Evolutionary conservation across 805 yeast species (phyloP), one percentile per base, ranked within the genome.

Genomic region (Kodamaea jinghongensis): DNA sequence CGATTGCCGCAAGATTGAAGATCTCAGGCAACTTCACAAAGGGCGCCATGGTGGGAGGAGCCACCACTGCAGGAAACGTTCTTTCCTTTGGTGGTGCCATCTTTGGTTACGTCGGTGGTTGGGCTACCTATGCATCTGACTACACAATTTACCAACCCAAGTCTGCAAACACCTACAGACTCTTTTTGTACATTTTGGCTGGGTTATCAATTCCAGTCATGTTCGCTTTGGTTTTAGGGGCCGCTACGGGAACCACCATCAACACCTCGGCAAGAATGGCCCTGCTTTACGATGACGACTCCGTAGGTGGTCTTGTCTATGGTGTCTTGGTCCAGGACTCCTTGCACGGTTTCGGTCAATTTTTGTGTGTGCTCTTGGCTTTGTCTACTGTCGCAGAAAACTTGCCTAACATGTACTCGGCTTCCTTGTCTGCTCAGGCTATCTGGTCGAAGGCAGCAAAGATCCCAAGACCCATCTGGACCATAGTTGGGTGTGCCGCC

Each of bases 111-210:
- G 95, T 96, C 35, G 78, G 95, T 38, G 96, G 96, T 48, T 89
- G 97, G 97, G 78, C 95, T 40, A 82, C 96, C 12, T 87, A 82
- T 52, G 93, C 96, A 17, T 79, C 95, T 38, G 97, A 89, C 65
- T 90, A 89, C 67, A 86, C 96, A 36, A 88, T 83, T 30, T 90
- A 87, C 69, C 86, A 85, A 76, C 86, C 84, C 49, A 69, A 75
- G 52, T 72, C 76, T 54, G 78, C 82, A 46, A 76, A 74, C 60
- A 67, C 78, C 32, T 47, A 48, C 55, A 81, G 70, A 56, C 70
- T 86, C 41, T 87, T 87, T 68, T 58, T 75, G 39, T 74, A 79
- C 47, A 78, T 89, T 40, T 60, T 76, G 43, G 47, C 63, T 31
- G 95, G 95, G 50, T 70, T 87, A 52, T 63, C 70, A 39, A 50